Conservation (phyloP, 2,329 filamentous ascomycete genomes). For the Aspergillus hiratsukae region DNA sequence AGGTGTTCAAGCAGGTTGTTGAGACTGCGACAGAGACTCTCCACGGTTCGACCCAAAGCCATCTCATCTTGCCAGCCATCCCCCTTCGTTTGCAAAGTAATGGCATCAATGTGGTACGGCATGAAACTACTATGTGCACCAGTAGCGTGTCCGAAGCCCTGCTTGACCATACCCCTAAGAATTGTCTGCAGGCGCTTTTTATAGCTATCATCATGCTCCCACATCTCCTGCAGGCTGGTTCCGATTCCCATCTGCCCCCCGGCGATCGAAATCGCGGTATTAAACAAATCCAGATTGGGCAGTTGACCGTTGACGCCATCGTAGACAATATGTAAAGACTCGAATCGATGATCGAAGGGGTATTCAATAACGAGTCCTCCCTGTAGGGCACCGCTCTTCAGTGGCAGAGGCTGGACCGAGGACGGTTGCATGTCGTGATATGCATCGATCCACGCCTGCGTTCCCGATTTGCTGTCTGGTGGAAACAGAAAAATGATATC, state of each 20-base stretch:
- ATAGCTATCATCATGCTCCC: constrained; percentile 71
- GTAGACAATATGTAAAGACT: constrained; percentile 85
- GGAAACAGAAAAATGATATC: constrained; percentile 92
- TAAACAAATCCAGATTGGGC: constrained; percentile 92
- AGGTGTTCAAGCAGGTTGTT: constrained; percentile 96
- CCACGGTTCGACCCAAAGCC: constrained; percentile 82
- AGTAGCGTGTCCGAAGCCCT: constrained; percentile 81
- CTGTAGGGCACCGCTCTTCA: constrained; percentile 91
- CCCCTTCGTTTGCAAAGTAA: constrained; percentile 86
- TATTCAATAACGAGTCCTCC: constrained; percentile 93
- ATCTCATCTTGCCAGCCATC: constrained; percentile 97
- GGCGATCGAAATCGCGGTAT: constrained; percentile 84
- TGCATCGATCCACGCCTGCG: constrained; percentile 95
- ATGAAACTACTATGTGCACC: constrained; percentile 95
- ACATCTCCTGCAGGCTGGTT: constrained; percentile 80
- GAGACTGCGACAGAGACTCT: constrained; percentile 85
- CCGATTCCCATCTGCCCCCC: constrained; percentile 88
- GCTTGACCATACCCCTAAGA: constrained; percentile 85
- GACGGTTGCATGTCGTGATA: constrained; percentile 85
- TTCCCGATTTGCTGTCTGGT: constrained; percentile 81
- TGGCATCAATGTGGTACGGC: constrained; percentile 93
- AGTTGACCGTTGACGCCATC: constrained; percentile 94
- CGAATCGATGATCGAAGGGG: constrained; percentile 76
- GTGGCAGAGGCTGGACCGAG: constrained; percentile 68
- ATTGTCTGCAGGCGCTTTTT: constrained; percentile 79